Conservation (phyloP, 2,329 filamentous ascomycete species). For the Chaetomium sp. region DNA sequence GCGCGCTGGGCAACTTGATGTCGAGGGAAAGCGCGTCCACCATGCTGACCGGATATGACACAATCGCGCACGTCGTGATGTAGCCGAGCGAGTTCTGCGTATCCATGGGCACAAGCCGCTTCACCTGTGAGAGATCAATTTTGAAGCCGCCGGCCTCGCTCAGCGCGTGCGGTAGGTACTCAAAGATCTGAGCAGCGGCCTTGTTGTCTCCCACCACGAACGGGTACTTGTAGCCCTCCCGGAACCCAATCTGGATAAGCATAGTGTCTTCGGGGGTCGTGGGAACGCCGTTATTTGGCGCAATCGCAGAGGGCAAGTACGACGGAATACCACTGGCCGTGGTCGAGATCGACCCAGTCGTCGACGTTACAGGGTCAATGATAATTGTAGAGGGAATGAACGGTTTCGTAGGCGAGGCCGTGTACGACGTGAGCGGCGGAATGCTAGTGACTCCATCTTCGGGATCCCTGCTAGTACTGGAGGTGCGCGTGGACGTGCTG, state of each 20-base stretch:
- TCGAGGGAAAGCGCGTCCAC: constrained; percentile 62
- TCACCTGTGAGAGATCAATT: constrained; percentile 53
- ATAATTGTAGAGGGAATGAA: constrained; percentile 58
- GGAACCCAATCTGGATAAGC: constrained; percentile 79
- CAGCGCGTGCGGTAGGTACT: constrained; percentile 66
- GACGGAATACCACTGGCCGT: constrained; percentile 48
- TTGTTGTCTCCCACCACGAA: constrained; percentile 68
- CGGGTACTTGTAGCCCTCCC: constrained; percentile 70
- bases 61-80: constrained; percentile 72
- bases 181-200: constrained; percentile 80
- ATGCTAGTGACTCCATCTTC: constrained; percentile 16
- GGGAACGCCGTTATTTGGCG: constrained; percentile 53
- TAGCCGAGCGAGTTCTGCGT: constrained; percentile 63
- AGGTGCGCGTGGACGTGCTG: too few relatives aligned
- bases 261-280: constrained; percentile 56
- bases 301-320: constrained; percentile 66
- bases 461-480: not conserved
- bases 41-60: constrained; percentile 60
- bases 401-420: constrained; percentile 36
- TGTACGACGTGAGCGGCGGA: constrained; percentile 1
- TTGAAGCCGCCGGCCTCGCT: constrained; percentile 55
- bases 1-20: constrained; percentile 64
- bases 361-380: constrained; percentile 43
- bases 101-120: constrained; percentile 69
- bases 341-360: constrained; percentile 20